Percentiles rank a stretch among this genome's conserved stretches.
Conservation (phyloP, 2,329 filamentous ascomycete species). For the Aphanocladium album region DNA sequence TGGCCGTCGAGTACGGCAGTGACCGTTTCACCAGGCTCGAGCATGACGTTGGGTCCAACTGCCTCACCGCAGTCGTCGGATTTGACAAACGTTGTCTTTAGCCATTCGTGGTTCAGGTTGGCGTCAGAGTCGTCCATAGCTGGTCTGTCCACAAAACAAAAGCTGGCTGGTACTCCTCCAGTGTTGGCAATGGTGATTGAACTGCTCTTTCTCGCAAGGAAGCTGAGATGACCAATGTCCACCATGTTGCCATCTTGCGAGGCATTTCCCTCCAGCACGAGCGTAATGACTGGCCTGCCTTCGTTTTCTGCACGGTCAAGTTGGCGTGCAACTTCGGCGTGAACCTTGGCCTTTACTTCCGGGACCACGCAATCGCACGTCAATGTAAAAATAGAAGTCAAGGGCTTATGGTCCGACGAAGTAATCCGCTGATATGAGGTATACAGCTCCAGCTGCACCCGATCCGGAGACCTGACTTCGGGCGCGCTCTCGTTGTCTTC, state of each 20-base stretch:
- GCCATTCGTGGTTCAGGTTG: constrained; percentile 57
- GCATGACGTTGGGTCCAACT: constrained; percentile 50
- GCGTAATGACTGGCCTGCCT: constrained; percentile 71
- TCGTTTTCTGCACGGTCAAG: constrained; percentile 92
- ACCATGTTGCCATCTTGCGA: constrained; percentile 52
- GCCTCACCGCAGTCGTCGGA: constrained; percentile 28
- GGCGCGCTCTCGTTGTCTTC: constrained; percentile 44
- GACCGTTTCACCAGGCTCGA: constrained; percentile 81
- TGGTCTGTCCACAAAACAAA: constrained; percentile 74
- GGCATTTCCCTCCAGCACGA: constrained; percentile 64
- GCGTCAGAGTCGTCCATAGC: constrained; percentile 39
- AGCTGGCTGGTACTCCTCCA: constrained; percentile 70
- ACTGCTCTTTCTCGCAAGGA: constrained; percentile 59
- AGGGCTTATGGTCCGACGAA: constrained; percentile 93
- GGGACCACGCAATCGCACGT: constrained; percentile 84
- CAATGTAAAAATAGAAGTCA: constrained; percentile 76
- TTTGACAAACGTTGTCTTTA: constrained; percentile 60
- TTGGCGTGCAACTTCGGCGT: constrained; percentile 81
- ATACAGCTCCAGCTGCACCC: constrained; percentile 61
- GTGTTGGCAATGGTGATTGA: constrained; percentile 88
- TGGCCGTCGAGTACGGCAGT: constrained; percentile 63
- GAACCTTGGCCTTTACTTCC: constrained; percentile 74
- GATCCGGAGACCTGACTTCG: constrained; percentile 53
- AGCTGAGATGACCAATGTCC: constrained; percentile 72
- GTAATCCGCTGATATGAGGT: constrained; percentile 82